Evolutionary conservation across 2,329 filamentous ascomycete species (phyloP), one percentile per base, ranked within the genome.

Genomic region (Cladosporium sp.): DNA sequence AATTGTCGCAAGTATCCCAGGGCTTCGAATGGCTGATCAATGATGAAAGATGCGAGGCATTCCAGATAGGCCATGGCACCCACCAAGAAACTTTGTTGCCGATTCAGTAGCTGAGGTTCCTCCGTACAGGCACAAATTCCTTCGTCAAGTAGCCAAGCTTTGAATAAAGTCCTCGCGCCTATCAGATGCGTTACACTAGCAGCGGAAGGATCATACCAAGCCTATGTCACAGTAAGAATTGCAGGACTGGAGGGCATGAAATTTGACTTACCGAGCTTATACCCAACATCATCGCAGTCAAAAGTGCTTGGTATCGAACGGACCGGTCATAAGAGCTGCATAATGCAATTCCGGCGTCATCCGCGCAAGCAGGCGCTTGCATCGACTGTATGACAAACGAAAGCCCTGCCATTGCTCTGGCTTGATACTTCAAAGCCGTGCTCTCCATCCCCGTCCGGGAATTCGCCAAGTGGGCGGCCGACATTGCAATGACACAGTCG

Each of bases 51-150:
- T n/a, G 52, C 49, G 6, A 56, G 52, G 37, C 48, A 58, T 43
- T 58, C 54, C 49, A 52, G 51, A 19, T 54, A 58, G n/a, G 49
- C 54, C 56, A 56, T 56, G 9, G 54, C 52, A 6, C 56, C 54
- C 11, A 56, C 49, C 9, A 58, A 46, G 49, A 56, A 58, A 28
- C 52, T 54, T 43, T 58, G 54, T 22, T 58, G 52, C 28, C 56
- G 52, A 31, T 49, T 52, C 13, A 58, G 28, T 9, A 54, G 5
- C 9, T 13, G 35, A 5, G 46, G 22, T 14, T 56, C 48, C 8
- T 54, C 54, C 13, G 35, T 38, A 1, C 32, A 28, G 18, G 6
- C 22, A 19, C 16, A 10, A 3, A 43, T 8, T 9, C 40, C 16
- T 13, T 43, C 40, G 18, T 43, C 40, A 4, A 19, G 16, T 22